Evolutionary conservation across 1,139 yeast genomes (phyloP), one percentile per base, ranked within the genome.

Genomic region (Kurtzmaniella quercitrusa): DNA sequence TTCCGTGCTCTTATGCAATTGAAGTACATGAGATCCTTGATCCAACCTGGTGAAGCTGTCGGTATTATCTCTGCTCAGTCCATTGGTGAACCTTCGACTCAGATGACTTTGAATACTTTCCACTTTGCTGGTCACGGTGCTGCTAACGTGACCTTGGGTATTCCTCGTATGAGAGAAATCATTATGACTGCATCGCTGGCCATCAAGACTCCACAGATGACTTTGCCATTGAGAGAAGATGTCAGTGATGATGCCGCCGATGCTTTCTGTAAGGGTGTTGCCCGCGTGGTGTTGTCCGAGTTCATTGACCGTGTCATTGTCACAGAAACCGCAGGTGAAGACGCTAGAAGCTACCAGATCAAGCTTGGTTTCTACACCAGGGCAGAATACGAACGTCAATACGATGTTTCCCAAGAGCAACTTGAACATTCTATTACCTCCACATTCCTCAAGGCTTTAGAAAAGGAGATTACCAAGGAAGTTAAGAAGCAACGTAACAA

Each of bases 51-150:
- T 62, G 99, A 94, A 67, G 82, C 97, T 41, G 98, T 94, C 46
- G 99, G 99, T 68, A 91, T 94, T 60, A 86, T 94, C 68, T 98
- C 98, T 9, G 87, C 98, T 36, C 98, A 94, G 70, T 91, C 98
- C 45, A 85, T 94, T 63, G 99, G 99, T 70, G 99, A 94, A 69
- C 99, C 99, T 42, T 90, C 98, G 3, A 94, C 99, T 6, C 99
- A 94, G 73, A 94, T 94, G 99, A 94, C 99, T 17, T 79, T 94
- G 60, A 94, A 94, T 67, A 94, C 99, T 44, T 94, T 94, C 95
- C 99, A 94, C 74, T 94, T 94, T 61, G 99, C 99, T 56, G 99
- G 99, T 65, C 98, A 94, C 72, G 99, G 99, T 81, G 99, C 98
- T 47, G 98, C 98, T 41, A 94, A 94, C 68, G 99, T 94, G 54